These are phyloP conservation scores for Elaphomyces granulatus DNA, from an alignment of 495 filamentous ascomycete genomes.

Conservation along the genomic window DNA sequence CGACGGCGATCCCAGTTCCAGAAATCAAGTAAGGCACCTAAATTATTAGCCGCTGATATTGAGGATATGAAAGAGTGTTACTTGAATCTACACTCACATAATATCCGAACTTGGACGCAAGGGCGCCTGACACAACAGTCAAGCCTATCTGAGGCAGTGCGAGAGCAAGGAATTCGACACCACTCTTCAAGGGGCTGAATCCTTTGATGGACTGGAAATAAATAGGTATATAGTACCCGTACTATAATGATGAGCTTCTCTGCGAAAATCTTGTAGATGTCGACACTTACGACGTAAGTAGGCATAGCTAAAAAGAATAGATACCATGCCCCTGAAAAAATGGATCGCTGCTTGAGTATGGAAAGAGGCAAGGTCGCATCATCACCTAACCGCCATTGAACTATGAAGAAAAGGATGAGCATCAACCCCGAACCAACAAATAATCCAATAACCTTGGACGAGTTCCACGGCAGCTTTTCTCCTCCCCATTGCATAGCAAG, in stretches of 20 bases:
- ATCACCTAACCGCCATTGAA: conserved; percentile 16
- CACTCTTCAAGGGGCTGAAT: conserved; percentile 43
- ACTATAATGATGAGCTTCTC: too few relatives aligned
- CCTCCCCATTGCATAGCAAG: conserved; percentile 32
- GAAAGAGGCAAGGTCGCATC: conserved; percentile 10
- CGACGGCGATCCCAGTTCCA: too few relatives aligned
- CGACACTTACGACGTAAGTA: too few relatives aligned
- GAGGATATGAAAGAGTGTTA: too few relatives aligned
- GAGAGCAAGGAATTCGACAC: conserved; percentile 52
- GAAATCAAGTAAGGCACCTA: too few relatives aligned
- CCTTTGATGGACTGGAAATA: conserved; percentile 61
- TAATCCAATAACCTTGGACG: conserved; percentile 17
- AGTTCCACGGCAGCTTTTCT: conserved; percentile 17
- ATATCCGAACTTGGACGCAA: conserved; percentile 44
- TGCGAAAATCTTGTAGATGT: too few relatives aligned
- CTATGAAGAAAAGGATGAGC: conserved; percentile 10
- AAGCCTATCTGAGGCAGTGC: conserved; percentile 39
- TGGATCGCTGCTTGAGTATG: conserved; percentile 12
- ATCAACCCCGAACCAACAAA: conserved; percentile 23
- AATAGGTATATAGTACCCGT: too few relatives aligned
- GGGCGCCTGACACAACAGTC: conserved; percentile 37
- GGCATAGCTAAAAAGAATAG: conserved; percentile 36
- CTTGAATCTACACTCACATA: too few relatives aligned
- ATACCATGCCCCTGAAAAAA: conserved; percentile 9
- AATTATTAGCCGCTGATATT: too few relatives aligned